phyloP scores from a whole-genome alignment of 2,329 filamentous ascomycete species.

The Aureobasidium sp. region DNA sequence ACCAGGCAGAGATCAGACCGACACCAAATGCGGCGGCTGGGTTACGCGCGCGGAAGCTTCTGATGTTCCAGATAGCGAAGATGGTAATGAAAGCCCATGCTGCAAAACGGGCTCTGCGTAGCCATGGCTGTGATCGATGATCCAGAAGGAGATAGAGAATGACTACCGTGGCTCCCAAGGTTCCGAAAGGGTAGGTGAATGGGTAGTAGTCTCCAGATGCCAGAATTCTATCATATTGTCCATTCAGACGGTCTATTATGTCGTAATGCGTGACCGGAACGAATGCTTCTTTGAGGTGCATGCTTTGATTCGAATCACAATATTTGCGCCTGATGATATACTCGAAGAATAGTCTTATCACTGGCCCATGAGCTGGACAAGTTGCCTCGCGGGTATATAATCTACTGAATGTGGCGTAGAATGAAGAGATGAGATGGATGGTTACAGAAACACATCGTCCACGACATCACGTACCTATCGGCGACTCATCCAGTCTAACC shows the following conservation, averaged over 20 bases:
- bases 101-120: conserved; percentile 38
- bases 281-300: neutral
- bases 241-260: conserved; percentile 20
- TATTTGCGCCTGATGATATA: neutral
- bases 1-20: conserved; percentile 49
- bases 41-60: conserved; percentile 41
- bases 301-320: neutral
- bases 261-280: conserved; percentile 12
- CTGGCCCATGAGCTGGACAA: neutral
- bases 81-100: conserved; percentile 39
- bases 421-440: neutral
- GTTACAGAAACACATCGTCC: neutral
- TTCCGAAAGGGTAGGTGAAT: conserved; percentile 39
- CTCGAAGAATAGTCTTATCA: neutral
- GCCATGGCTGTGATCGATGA: conserved; percentile 34
- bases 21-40: conserved; percentile 49
- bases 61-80: conserved; percentile 39
- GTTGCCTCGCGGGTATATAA: neutral
- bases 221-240: conserved; percentile 35
- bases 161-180: conserved; percentile 34
- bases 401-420: neutral
- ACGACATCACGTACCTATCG: conserved; percentile 2
- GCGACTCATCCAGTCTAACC: conserved; percentile 4
- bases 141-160: conserved; percentile 48
- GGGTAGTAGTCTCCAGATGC: conserved; percentile 34